Evolutionary conservation across 208 protist genomes (phyloP), one percentile per base, ranked within the genome.

Genomic region (Trypanosoma melophagium): DNA sequence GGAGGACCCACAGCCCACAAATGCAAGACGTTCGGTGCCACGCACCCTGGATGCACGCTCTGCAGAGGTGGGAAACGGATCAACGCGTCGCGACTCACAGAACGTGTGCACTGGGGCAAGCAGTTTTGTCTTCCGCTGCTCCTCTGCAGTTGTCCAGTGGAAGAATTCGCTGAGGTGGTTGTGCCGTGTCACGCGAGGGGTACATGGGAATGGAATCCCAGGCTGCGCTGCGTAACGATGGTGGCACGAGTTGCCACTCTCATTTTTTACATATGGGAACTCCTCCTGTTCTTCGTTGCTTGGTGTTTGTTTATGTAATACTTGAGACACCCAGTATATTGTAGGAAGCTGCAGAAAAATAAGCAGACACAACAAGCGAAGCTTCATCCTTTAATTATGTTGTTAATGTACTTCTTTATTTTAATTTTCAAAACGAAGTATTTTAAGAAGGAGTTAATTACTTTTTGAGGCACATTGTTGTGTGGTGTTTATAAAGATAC

Each of bases 201-300:
- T 59, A 28, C 54, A 59, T 13, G 54, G 54, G n/a, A 59, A 59
- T 21, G 54, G 31, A 59, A 59, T 13, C 35, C 54, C 54, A 2
- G 54, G 54, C 17, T 59, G 54, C 25, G 54, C 54, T 21, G 54
- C 54, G 14, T 59, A 59, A 28, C 54, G 54, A 59, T 59, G 31
- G 31, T 59, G 54, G 21, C 54, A 59, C 9, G 14, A 59, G 31
- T n/a, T 13, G 3, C 7, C 17, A 19, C 21, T 55, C 10, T 9
- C 19, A 55, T 25, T 10, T 10, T 25, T 28, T 21, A 55, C 51
- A 3, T 3, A 28, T 55, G 51, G 10, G 10, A 10, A 28, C 3
- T 55, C 51, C 16, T 28, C 51, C 51, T 22, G 51, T 10, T 19
- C 8, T 28, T 55, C 51, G 25, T 2, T 9, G 19, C 25, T 10